phyloP scores from a whole-genome alignment of 352 stramenopile genomes.

The Phytophthora ramorum region DNA sequence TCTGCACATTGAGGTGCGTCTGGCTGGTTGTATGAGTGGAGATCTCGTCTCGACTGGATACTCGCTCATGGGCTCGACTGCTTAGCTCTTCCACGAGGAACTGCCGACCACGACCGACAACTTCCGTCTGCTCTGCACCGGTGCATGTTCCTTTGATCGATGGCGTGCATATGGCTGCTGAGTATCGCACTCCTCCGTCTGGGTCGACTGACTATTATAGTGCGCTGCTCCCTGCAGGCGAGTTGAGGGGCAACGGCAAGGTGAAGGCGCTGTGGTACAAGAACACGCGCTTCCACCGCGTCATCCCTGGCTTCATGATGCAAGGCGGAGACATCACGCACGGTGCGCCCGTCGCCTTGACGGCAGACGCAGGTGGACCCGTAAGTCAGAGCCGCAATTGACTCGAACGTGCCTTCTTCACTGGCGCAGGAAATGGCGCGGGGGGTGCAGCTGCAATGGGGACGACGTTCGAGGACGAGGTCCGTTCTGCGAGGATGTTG shows the following conservation, averaged over 20 bases:
- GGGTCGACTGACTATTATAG: not conserved
- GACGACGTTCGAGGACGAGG: constrained; percentile 97
- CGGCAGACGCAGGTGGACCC: not conserved
- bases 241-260: constrained; percentile 60
- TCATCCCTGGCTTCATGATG: constrained; percentile 99
- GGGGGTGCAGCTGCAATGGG: constrained; percentile 95
- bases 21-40: not conserved
- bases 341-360: constrained; percentile 40
- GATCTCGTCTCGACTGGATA: not conserved
- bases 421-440: constrained; percentile 82
- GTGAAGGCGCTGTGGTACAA: constrained; percentile 91
- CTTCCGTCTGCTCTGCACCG: constrained; percentile 79
- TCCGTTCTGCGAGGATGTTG: constrained; percentile 13
- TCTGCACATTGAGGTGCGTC: constrained; percentile 70
- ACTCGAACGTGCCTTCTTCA: not conserved
- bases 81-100: constrained; percentile 78
- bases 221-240: constrained; percentile 27
- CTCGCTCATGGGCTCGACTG: not conserved
- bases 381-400: not conserved
- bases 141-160: constrained; percentile 16
- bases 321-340: constrained; percentile 95
- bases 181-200: not conserved
- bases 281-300: constrained; percentile 95
- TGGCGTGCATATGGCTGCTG: not conserved
- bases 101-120: constrained; percentile 68